These are phyloP conservation scores for Pseudotsuga menziesii DNA, from an alignment of 75 land plant genomes.

Conservation along the genomic window DNA sequence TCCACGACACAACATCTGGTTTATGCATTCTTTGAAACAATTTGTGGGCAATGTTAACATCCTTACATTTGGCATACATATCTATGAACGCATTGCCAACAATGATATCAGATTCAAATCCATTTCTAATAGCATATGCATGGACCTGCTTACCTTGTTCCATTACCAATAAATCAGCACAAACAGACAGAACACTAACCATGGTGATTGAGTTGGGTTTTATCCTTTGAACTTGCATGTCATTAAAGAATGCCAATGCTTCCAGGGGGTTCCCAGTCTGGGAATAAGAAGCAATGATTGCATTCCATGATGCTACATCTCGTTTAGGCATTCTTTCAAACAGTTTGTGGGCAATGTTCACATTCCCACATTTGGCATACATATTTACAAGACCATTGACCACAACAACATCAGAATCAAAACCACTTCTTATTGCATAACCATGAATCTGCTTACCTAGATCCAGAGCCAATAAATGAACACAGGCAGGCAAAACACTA, in stretches of 20 bases:
- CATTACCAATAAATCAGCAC: conserved; percentile 19
- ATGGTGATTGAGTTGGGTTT: conserved; percentile 16
- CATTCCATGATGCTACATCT: conserved; percentile 21
- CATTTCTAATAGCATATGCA: conserved; percentile 10
- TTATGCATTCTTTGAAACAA: conserved; percentile 14
- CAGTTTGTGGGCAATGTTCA: conserved; percentile 13
- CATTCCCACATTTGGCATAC: conserved; percentile 23
- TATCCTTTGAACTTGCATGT: conserved; percentile 11
- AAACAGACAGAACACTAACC: conserved; percentile 11
- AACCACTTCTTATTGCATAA: not conserved
- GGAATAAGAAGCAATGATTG: conserved; percentile 16
- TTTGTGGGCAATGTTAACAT: conserved; percentile 18
- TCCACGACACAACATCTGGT: conserved; percentile 15
- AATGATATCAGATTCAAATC: conserved; percentile 18
- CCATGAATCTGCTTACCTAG: conserved; percentile 15
- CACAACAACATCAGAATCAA: conserved; percentile 14
- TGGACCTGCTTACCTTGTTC: conserved; percentile 26
- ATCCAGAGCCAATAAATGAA: conserved; percentile 3
- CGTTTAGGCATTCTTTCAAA: conserved; percentile 9
- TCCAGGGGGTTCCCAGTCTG: conserved; percentile 7
- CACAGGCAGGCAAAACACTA: conserved; percentile 16
- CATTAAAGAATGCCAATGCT: conserved; percentile 3
- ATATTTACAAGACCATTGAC: conserved; percentile 14
- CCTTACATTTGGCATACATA: conserved; percentile 40
- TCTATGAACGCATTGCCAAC: conserved; percentile 37